Conservation (phyloP, 1,284 basidiomycete species). For the Moniliophthora roreri region DNA sequence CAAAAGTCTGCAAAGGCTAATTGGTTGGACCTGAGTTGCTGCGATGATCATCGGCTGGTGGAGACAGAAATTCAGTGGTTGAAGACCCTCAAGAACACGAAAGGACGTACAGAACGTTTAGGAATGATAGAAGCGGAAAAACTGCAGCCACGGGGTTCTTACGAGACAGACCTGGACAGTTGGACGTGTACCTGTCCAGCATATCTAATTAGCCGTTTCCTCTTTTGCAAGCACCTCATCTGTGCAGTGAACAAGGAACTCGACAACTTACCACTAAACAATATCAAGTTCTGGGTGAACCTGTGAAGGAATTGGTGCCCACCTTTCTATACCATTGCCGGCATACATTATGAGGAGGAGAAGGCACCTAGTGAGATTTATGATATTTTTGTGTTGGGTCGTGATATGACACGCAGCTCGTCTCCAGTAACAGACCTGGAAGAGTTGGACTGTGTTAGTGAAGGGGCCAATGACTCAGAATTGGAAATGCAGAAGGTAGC, state of each 20-base stretch:
- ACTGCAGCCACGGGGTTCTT: constrained; percentile 5
- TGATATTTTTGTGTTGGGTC: no score
- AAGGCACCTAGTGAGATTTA: no score
- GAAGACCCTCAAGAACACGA: constrained; percentile 5
- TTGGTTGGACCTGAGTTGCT: constrained; percentile 10
- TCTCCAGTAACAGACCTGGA: no score
- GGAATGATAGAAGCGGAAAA: constrained; percentile 9
- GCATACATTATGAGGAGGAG: background rate
- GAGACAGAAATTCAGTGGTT: constrained; percentile 1
- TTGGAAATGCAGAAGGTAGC: background rate
- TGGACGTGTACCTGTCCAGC: constrained; percentile 12
- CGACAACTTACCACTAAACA: background rate
- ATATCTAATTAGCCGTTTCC: constrained; percentile 11
- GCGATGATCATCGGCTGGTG: constrained; percentile 6
- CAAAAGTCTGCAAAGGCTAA: background rate
- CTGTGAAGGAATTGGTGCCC: constrained; percentile 11
- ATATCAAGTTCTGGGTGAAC: constrained; percentile 9
- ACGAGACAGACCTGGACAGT: constrained; percentile 6
- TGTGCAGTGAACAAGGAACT: constrained; percentile 6
- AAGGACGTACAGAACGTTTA: constrained; percentile 11
- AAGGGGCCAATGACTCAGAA: background rate
- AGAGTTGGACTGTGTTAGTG: no score
- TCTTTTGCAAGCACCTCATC: constrained; percentile 16
- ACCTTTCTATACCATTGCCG: constrained; percentile 14
- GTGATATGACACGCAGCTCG: no score